Base-by-base conservation (phyloP, 2,329 filamentous ascomycete genomes). In the Laburnicola sp. region DNA sequence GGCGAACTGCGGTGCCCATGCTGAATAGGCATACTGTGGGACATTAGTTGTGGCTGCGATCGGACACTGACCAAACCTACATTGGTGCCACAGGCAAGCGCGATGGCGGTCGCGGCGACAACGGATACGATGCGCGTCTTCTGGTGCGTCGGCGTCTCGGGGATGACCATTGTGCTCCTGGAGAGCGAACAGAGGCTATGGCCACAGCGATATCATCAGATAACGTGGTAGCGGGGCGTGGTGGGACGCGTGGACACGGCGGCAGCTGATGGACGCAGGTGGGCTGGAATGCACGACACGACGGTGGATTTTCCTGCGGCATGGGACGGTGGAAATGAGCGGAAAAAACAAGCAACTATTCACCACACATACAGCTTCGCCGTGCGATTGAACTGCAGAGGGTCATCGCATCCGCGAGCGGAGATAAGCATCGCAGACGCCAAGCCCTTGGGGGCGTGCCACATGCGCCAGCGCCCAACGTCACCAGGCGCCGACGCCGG, bases 1-100 rank as follows among this genome's bases (percentile, higher is more conserved):
- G 43, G 92, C 91, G 69, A 97, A 97, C 75, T 97, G 92, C 21
- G 94, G 94, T 10, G 90, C 91, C 92, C 94, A 99, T 74, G 93
- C 93, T 48, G 91, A 97, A 75, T 97, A 99, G 69, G 92, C 93
- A 83, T 99, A 97, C 91, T 97, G 68, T 43, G 34, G 45, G 11
- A 31, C 44, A 53, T 72, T 51, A 77, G 66, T 46, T 51, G 44
- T 23, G n/a, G 32, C 34, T 11, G 30, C 5, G 34, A 43, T 9
- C 34, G 26, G 16, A 30, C 27, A 31, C 23, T 45, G 25, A 41
- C 31, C 48, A 40, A 7, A 75, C 85, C 66, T 75, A 95, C 91
- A 74, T 97, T 97, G 57, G 92, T 96, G 54, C 94, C 94, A 72
- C 92, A 96, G 54, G 92, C 91, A 52, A 97, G 80, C 11, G 92